Evolutionary conservation across 1,284 basidiomycete species (phyloP), one percentile per base, ranked within the genome.

Genomic region (Cystobasidiaceae sp.): DNA sequence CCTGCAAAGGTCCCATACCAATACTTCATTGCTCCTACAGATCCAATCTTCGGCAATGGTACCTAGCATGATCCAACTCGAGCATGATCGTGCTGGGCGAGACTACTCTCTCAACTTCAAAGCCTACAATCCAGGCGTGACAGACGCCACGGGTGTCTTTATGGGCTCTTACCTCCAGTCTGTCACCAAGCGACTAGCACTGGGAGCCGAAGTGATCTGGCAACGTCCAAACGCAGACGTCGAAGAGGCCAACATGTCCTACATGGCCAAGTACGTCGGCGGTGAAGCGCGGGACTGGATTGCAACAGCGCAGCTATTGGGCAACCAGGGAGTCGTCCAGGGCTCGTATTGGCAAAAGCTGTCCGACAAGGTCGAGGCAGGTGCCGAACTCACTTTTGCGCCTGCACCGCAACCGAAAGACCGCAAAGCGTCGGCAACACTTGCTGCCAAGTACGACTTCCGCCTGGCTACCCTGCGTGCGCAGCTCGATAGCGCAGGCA

Each of bases 361-460:
- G 64, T 87, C 86, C 77, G 92, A 96, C 67, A 93, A 94, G 79
- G 89, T 99, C n/a, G 94, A 98, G 67, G 92, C 94, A n/a, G 96
- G 90, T 15, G 91, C 92, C 34, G 94, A 98, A 75, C 79, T 99
- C 70, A 87, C 93, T 76, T 79, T 94, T 64, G 82, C 93, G 67
- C 85, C 88, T 57, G 83, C 86, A 45, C 86, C 87, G 2, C 79
- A 82, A 66, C 80, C 79, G 21, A 86, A 90, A 76, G 75, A 75
- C 64, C 83, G 96, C 72, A 93, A 97, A 74, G 94, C 94, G 7
- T 80, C 93, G 52, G 89, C 93, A 13, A 96, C 93, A 21, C 77
- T 97, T 21, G 94, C 92, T 56, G 92, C 92, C 66, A 97, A 96
- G 80, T 99, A 94, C 77, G 94, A 97, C 77, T 87, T 98, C 73